Evolutionary conservation across 176 grass and related monocot species (phyloP).

Genomic region (Tillandsia fasciculata): DNA sequence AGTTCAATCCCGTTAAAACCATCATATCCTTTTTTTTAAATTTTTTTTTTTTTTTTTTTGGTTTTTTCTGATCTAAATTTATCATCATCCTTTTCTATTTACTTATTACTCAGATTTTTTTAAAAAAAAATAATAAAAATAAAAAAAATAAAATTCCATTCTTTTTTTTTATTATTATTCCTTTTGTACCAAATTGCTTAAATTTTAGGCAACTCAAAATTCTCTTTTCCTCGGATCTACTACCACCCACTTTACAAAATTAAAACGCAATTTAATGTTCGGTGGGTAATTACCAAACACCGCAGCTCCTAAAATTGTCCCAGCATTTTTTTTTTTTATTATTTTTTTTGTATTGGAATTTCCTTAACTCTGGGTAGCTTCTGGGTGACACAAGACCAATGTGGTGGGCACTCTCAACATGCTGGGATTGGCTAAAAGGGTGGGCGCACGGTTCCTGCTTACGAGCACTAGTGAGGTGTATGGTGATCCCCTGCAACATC

Average conservation of each 20-base stretch:
- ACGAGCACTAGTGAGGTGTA: conserved; percentile 94
- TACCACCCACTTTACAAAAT: too few species aligned
- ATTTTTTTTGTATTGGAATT: neutral
- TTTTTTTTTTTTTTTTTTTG: neutral
- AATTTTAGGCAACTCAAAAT: too few species aligned
- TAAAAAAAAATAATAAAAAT: too few species aligned
- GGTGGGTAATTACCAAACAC: too few species aligned
- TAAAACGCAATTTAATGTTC: too few species aligned
- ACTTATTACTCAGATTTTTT: neutral
- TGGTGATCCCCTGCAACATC: conserved; percentile 84
- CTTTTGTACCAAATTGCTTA: too few species aligned
- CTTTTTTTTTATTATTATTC: too few species aligned
- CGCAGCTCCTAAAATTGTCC: neutral
- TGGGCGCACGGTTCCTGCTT: conserved; percentile 68
- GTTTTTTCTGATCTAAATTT: too few species aligned
- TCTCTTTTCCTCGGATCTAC: too few species aligned
- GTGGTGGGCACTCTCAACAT: conserved; percentile 97
- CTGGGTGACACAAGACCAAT: conserved; percentile 60
- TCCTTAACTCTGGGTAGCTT: conserved; percentile 15
- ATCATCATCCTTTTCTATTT: neutral
- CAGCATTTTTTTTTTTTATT: neutral
- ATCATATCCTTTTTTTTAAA: conserved; percentile 57
- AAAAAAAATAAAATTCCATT: too few species aligned
- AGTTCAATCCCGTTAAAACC: conserved; percentile 90
- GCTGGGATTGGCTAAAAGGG: conserved; percentile 84